phyloP scores from a whole-genome alignment of 495 filamentous ascomycete genomes.

The Annulohypoxylon nitens region DNA sequence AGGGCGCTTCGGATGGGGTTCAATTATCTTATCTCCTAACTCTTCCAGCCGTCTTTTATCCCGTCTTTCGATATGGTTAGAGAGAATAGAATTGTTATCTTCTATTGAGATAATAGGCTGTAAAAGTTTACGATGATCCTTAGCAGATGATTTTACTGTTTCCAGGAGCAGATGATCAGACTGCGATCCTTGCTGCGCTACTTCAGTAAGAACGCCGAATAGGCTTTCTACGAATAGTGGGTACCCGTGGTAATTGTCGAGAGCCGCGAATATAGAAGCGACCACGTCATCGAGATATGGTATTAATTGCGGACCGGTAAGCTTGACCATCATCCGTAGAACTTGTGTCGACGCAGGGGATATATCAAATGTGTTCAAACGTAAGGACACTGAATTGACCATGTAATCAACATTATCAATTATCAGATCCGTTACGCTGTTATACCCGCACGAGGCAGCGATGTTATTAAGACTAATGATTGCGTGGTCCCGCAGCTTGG shows the following conservation, averaged over 20 bases:
- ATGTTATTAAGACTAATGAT: conserved; percentile 86
- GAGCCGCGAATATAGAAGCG: conserved; percentile 86
- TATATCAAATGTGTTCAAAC: conserved; percentile 90
- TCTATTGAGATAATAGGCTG: conserved; percentile 40
- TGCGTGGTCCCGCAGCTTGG: conserved; percentile 80
- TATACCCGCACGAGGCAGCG: conserved; percentile 80
- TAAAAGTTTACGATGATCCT: conserved; percentile 57
- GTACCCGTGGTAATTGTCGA: conserved; percentile 96
- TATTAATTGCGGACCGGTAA: conserved; percentile 84
- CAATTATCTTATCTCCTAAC: conserved; percentile 51
- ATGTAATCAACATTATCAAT: conserved; percentile 97
- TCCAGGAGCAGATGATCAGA: conserved; percentile 68
- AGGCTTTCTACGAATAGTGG: conserved; percentile 85
- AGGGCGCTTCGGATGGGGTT: conserved; percentile 42
- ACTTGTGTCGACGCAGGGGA: conserved; percentile 92
- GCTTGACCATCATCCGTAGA: conserved; percentile 90
- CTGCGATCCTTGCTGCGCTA: conserved; percentile 84
- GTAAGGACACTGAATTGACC: conserved; percentile 89
- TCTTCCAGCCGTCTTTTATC: conserved; percentile 52
- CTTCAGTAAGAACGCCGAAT: conserved; percentile 82
- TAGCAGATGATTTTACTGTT: conserved; percentile 37
- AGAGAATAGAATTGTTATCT: conserved; percentile 51
- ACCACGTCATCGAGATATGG: conserved; percentile 94
- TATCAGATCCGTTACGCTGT: conserved; percentile 79
- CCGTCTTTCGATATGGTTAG: conserved; percentile 55